Evolutionary conservation across 23 red algal genomes (phyloP), one percentile per base, ranked within the genome.

Genomic region (Cyanidium caldarium): DNA sequence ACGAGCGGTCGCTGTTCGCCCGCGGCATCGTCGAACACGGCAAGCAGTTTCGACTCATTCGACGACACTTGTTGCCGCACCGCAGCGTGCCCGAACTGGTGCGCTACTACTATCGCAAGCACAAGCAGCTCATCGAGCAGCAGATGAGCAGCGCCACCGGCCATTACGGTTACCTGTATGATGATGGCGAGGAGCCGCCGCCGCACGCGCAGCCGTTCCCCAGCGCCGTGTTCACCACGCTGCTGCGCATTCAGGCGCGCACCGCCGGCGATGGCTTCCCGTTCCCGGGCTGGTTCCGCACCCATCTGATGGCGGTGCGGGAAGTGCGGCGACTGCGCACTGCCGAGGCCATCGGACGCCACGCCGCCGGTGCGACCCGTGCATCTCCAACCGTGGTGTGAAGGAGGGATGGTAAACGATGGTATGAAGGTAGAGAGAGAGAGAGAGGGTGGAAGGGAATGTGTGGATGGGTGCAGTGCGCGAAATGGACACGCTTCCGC

Each of bases 1-100:
- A 61, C n/a, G 51, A 61, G 19, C 51, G 51, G 7, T 61, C 51
- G 19, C 21, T 61, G 5, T 61, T 61, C 31, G 51, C 51, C 7
- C 51, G 51, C 19, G 51, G 51, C 3, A 61, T 61, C 31, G 19
- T 61, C 51, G 51, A 61, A 28, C 31, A 61, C 23, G 51, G 51
- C 51, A 61, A 61, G 23, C 51, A 61, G 51, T 61, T 61, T 61
- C 31, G n/a, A 10, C 51, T 61, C 13, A 61, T 61, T 25, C 51
- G 21, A 28, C 51, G 51, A 10, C 31, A 61, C 31, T 28, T 21
- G 13, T 25, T 61, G 3, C 51, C 51, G 51, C 51, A 61, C 31
- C 51, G 51, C 31, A 7, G 51, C 51, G 51, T 61, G 5, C 51
- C 19, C n/a, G 51, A 61, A 5, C 51, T 61, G 21, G 51, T 61